Base-by-base conservation (phyloP, 805 yeast genomes). In the Nakazawaea populi region DNA sequence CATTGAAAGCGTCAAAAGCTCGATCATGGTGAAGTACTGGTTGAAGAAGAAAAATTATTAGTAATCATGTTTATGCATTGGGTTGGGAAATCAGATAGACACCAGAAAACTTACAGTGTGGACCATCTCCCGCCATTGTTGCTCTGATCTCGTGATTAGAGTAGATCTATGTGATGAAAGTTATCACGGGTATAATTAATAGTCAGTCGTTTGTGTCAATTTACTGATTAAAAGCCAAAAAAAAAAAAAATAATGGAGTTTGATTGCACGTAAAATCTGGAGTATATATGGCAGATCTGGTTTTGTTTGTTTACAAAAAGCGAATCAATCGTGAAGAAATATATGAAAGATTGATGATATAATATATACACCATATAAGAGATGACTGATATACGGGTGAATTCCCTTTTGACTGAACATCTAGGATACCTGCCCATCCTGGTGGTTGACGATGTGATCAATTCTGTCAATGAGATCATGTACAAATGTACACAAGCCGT, bases 371-470 rank as follows among this genome's bases (percentile, higher is more conserved):
- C 24, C 24, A 18, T 18, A 14, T 8, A 24, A 10, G 8, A 24
- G 31, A 54, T 54, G 53, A 70, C 74, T 3, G 66, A 65, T 28
- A 54, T 69, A 55, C 60, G 61, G 29, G 60, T 78, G 1, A 75
- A 78, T 7, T 73, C 77, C 42, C 58, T 89, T 14, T 72, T 91
- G 47, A 87, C 96, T 1, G 97, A 90, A 66, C 96, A 90, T 62
- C 69, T 91, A 36, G 96, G 88, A 36, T 88, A 79, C 60, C 87
- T 94, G 6, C 96, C 97, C 0, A 76, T 89, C 8, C 79, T 91
- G 0, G 69, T 90, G 11, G 76, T 91, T 5, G 97, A 91, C 59
- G 96, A 89, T 60, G 84, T 91, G 10, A 88, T 90, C 58, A 89
- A 90, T 65, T 87, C 89, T 1, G 94, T 89, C 28, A 90, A 90